phyloP scores from a whole-genome alignment of 73 alveolate genomes.

The Durusdinium trenchii region DNA sequence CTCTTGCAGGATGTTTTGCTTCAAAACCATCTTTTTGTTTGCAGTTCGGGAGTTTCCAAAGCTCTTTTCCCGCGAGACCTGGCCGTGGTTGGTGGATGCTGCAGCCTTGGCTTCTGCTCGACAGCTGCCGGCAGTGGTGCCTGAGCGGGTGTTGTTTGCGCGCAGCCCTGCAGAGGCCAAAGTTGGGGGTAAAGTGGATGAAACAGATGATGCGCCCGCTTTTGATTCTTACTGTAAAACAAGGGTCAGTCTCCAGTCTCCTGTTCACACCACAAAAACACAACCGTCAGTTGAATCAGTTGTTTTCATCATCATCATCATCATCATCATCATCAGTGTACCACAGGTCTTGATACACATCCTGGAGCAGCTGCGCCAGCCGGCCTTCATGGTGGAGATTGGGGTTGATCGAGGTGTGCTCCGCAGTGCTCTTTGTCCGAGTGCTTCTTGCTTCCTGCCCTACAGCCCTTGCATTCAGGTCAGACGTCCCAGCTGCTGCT shows the following conservation, averaged over 20 bases:
- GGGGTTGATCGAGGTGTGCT: constrained; percentile 50
- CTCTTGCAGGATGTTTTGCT: too few species aligned
- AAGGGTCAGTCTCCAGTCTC: not conserved
- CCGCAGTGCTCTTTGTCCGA: not conserved
- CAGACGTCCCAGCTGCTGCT: constrained; percentile 52
- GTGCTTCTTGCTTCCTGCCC: not conserved
- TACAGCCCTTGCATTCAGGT: not conserved
- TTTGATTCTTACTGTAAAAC: not conserved
- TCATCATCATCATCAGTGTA: not conserved
- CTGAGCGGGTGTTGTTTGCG: constrained; percentile 28
- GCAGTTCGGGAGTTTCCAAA: too few species aligned
- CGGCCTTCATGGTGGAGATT: constrained; percentile 61
- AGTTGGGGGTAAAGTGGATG: not conserved
- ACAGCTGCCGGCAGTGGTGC: constrained; percentile 11
- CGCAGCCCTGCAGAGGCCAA: constrained; percentile 33
- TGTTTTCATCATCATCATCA: not conserved
- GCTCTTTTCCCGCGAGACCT: constrained; percentile 46
- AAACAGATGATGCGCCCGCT: not conserved
- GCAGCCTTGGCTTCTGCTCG: constrained; percentile 50
- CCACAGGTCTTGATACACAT: constrained; percentile 53
- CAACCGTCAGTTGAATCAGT: not conserved
- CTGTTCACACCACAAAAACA: not conserved
- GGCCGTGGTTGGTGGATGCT: constrained; percentile 69
- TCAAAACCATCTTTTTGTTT: too few species aligned
- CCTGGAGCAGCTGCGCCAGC: not conserved